Evolutionary conservation across 2,329 filamentous ascomycete species (phyloP), one percentile per base, ranked within the genome.

Genomic region (Claviceps pazoutovae): DNA sequence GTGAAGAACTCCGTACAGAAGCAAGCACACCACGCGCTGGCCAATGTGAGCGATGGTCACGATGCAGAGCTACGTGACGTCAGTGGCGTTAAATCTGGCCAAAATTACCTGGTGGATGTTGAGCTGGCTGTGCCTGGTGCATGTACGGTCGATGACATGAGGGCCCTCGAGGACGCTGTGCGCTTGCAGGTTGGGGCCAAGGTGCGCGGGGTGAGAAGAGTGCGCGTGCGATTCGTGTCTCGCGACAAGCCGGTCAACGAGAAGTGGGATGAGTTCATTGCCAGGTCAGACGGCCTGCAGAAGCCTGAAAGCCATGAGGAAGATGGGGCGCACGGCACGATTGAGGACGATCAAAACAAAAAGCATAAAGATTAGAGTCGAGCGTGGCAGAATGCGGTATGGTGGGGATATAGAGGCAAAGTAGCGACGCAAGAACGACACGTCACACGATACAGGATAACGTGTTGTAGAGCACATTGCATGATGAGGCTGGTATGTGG

Each of bases 101-200:
- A 96, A 67, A 98, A 96, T 70, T 96, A 94, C 65, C 74, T 97
- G 34, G 83, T 97, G 59, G 93, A 97, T 60, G 67, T 98, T 7
- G 90, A 95, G 66, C 70, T 97, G 55, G 85, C 80, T 2, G 86
- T 94, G 16, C 88, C 91, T 0, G 78, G 75, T 21, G 71, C 73
- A 37, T 95, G 86, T 85, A 85, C 85, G 0, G 72, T 98, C 5
- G 79, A 82, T 50, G 78, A 85, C 51, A 79, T 83, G 7, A 74
- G 80, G 39, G 70, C 76, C 16, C 73, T 95, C 14, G 93, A 98
- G 66, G 79, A 84, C 38, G 71, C 74, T 2, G 76, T 97, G 38
- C 80, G 93, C 54, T 76, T 82, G 45, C 76, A 76, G 52, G 77
- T 96, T 26, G 88, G 87, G 30, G 72, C 75, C 55, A 86, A 84